Base-by-base conservation (phyloP, 106 monocot genomes). In the Platanthera zijinensis region DNA sequence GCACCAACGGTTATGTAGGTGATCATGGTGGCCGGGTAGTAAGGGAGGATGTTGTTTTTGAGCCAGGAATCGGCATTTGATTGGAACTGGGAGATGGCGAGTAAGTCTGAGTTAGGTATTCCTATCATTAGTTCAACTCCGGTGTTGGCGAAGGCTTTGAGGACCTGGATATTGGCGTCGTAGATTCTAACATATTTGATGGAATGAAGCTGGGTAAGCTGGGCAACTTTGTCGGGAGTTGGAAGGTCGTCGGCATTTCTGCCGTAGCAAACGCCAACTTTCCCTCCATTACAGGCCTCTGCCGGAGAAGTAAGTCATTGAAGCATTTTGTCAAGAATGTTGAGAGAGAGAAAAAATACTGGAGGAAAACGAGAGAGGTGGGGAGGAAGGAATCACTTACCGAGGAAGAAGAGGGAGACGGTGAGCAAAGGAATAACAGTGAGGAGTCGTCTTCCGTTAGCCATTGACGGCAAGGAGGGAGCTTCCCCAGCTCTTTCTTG, bases 171-270 rank as follows among this genome's bases (percentile, higher is more conserved):
- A 75, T 97, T 97, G 69, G 97, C 86, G 82, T 97, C 97, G 39
- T 97, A 97, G 72, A 97, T 92, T 70, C 97, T 80, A 11, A 94
- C 82, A 76, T 91, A 85, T 50, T 94, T 97, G 71, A 97, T 90
- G 7, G 84, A 78, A 57, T 90, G 97, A 47, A 88, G 82, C 51
- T 90, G 84, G 48, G 89, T 83, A 14, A 97, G 82, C 52, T 94
- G 91, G 10, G 85, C 94, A 22, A 88, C 97, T 71, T 97, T 97
- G 80, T 97, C 97, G 0, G 94, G 91, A 2, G 91, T 92, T 17
- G 97, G 97, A 47, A 97, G 88, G 80, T 97, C 97, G 53, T 97
- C 97, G 10, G 97, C 97, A 71, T 90, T 97, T 18, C 94, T 87
- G 8, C 97, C 97, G 70, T 97, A 97, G 72, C 93, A 97, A 22